Base-by-base conservation (phyloP, 768 basidiomycete species). In the Leccinum disarticulatum region DNA sequence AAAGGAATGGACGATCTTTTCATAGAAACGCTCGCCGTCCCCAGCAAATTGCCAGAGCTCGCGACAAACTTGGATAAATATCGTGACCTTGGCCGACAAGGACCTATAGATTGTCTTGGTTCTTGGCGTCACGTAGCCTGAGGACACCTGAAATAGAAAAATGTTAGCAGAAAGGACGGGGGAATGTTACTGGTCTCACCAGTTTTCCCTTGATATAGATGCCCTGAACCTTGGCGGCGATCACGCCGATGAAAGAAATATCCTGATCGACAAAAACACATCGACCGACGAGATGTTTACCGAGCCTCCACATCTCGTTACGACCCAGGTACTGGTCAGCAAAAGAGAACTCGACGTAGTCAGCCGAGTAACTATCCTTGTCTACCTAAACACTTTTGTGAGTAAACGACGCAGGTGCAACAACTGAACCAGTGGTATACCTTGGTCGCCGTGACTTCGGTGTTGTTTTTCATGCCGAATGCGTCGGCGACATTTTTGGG, bases 21-120 rank as follows among this genome's bases (percentile, higher is more conserved):
- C 97, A 70, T 93, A 90, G 74, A 90, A 94, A 6, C 95, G 85
- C 72, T 97, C 95, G 25, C 97, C 97, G 61, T 98, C 97, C 36
- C 92, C 94, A 25, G 95, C 84, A 69, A 98, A 98, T 67, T 97
- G 92, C 93, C 93, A 98, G 56, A 97, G 84, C 70, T 98, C 97
- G 52, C 88, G 85, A 71, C 94, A 96, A 15, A 99, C 90, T 79
- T 98, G 95, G 52, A 99, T 93, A 73, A 97, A 96, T 57, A 98
- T 88, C 19, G 92, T 97, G 36, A 90, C 83, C 68, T 90, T 93
- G 47, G 95, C 94, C 1, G 94, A 95, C 49, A 95, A 84, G 13
- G 93, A 93, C 46, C 97, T 83, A 67, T 88, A 95, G 33, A 99
- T 86, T 13, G 90, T 77, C 72, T 94, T 95, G 9, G 96, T 98